These are phyloP conservation scores for Corylus americana DNA, from an alignment of 306 rosid species.

Conservation along the genomic window DNA sequence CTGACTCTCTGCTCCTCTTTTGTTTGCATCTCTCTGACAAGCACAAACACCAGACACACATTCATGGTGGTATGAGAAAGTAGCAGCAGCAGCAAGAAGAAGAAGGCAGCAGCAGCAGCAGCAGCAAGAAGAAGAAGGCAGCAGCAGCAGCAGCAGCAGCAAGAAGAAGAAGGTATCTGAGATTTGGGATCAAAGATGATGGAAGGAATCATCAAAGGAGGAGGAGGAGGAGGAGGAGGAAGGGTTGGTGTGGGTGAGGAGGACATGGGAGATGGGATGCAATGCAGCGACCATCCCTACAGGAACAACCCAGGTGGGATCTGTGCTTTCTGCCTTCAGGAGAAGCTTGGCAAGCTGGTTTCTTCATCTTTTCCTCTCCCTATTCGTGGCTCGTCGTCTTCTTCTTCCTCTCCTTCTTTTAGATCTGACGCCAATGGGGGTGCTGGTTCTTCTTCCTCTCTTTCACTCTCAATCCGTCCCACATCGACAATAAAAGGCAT, in stretches of 20 bases:
- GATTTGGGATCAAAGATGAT: slow-evolving; percentile 25
- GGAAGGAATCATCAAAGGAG: slow-evolving; percentile 43
- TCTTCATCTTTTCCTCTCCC: slow-evolving; percentile 83
- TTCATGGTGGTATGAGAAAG: neutral
- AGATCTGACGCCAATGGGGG: slow-evolving; percentile 49
- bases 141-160: neutral
- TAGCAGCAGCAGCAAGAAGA: neutral
- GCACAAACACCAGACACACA: neutral
- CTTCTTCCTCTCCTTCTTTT: slow-evolving; percentile 77
- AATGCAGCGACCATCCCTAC: slow-evolving; percentile 79
- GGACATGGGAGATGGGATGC: slow-evolving; percentile 82
- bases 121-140: neutral
- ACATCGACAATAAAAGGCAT: slow-evolving; percentile 5
- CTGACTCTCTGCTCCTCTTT: slow-evolving; percentile 26
- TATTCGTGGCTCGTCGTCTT: slow-evolving; percentile 54
- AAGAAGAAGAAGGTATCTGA: neutral
- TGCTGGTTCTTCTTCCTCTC: slow-evolving; percentile 35
- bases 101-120: neutral
- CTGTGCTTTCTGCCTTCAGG: slow-evolving; percentile 94
- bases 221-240: slow-evolving; percentile 27
- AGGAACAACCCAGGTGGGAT: slow-evolving; percentile 91
- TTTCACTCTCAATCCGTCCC: slow-evolving; percentile 32
- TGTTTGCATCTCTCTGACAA: slow-evolving; percentile 27
- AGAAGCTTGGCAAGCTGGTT: slow-evolving; percentile 87
- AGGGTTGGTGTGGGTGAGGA: slow-evolving; percentile 52